Percentiles rank a stretch among this genome's conserved stretches.
Conservation (phyloP, 2,329 filamentous ascomycete genomes). For the Cladophialophora yegresii region DNA sequence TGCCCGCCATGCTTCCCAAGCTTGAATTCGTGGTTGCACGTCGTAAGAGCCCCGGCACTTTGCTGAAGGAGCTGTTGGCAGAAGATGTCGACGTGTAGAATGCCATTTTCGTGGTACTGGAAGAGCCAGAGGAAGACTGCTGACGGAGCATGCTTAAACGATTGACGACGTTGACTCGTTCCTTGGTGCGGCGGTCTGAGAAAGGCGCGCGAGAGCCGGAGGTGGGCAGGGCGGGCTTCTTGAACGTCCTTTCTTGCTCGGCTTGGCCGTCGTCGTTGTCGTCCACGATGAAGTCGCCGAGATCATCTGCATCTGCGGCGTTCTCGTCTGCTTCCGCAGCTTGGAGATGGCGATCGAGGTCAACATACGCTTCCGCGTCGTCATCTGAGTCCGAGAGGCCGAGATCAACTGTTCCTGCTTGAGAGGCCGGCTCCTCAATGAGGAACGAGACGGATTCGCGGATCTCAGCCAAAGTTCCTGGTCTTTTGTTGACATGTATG, state of each 20-base stretch:
- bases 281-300: constrained; percentile 37
- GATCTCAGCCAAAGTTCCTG: constrained; percentile 75
- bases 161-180: constrained; percentile 49
- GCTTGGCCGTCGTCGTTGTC: constrained; percentile 39
- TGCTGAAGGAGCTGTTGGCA: constrained; percentile 24
- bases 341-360: constrained; percentile 52
- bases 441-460: constrained; percentile 80
- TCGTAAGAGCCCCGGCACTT: constrained; percentile 32
- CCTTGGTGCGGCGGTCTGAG: constrained; percentile 40
- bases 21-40: constrained; percentile 37
- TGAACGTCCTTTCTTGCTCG: constrained; percentile 35
- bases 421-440: constrained; percentile 63
- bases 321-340: constrained; percentile 57
- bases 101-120: constrained; percentile 31
- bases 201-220: constrained; percentile 35
- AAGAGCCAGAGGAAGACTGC: constrained; percentile 44
- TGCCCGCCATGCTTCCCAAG: constrained; percentile 25
- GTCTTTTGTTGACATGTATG: constrained; percentile 70
- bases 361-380: constrained; percentile 45
- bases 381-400: constrained; percentile 50
- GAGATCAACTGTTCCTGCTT: constrained; percentile 50
- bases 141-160: constrained; percentile 49
- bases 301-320: constrained; percentile 51
- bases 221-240: constrained; percentile 34
- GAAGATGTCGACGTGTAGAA: constrained; percentile 30